These are phyloP conservation scores for Eimeria praecox DNA, from an alignment of 169 alveolate genomes.

Conservation along the genomic window DNA sequence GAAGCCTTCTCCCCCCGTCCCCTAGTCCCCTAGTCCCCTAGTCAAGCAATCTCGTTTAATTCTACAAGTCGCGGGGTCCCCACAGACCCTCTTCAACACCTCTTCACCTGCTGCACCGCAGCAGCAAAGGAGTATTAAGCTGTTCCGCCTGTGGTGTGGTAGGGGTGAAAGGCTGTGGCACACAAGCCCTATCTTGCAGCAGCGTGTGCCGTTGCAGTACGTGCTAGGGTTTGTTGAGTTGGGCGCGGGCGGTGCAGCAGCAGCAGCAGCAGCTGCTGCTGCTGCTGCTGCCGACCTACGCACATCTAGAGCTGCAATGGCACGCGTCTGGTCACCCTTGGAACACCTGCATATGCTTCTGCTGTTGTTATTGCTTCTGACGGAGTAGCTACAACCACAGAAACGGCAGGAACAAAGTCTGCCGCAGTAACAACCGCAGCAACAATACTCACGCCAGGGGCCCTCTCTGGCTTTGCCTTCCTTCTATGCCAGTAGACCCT, in stretches of 20 bases:
- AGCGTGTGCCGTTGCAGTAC: not conserved
- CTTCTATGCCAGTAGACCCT: not conserved
- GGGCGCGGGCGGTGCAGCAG: not conserved
- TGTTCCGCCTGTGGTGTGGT: not conserved
- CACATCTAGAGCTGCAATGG: not conserved
- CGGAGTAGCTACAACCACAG: not conserved
- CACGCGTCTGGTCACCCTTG: not conserved
- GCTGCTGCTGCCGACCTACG: not conserved
- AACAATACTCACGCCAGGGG: not conserved
- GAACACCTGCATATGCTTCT: not conserved
- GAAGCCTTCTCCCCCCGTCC: too few species aligned
- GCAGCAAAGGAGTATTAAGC: not conserved
- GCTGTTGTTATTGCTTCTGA: not conserved
- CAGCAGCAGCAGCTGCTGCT: constrained; percentile 18
- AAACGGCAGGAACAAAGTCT: not conserved
- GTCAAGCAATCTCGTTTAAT: not conserved
- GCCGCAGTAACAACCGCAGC: constrained; percentile 1
- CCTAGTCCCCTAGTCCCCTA: too few species aligned
- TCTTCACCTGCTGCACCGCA: too few species aligned
- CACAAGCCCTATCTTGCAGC: not conserved
- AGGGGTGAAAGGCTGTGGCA: not conserved
- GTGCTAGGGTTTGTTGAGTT: not conserved
- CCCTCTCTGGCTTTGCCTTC: not conserved
- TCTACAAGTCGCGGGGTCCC: not conserved
- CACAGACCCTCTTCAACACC: too few species aligned